These are phyloP conservation scores for Cucurbita moschata DNA, from an alignment of 306 rosid species.

Conservation along the genomic window DNA sequence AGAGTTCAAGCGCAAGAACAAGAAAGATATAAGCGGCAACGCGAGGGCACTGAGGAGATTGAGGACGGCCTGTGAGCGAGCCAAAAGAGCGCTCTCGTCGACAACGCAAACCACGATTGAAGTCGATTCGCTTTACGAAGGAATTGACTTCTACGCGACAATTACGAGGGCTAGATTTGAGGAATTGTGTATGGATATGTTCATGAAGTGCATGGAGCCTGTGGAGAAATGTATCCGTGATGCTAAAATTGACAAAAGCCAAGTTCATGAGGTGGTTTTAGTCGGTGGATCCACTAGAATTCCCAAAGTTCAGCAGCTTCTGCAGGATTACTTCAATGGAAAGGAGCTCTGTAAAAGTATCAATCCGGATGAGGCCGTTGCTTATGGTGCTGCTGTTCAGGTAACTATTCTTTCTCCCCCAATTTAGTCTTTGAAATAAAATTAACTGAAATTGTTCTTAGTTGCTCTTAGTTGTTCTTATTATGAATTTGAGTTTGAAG, in stretches of 20 bases:
- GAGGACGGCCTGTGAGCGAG: slow-evolving; percentile 68
- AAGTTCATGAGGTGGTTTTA: slow-evolving; percentile 56
- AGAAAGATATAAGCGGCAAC: slow-evolving; percentile 58
- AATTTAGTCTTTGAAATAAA: too few species aligned
- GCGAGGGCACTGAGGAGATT: slow-evolving; percentile 63
- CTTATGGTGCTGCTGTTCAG: slow-evolving; percentile 80
- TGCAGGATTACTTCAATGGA: slow-evolving; percentile 70
- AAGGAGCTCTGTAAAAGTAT: slow-evolving; percentile 80
- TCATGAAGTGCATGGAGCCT: slow-evolving; percentile 69
- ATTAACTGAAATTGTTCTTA: too few species aligned
- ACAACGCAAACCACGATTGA: slow-evolving; percentile 60
- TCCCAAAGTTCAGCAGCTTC: slow-evolving; percentile 57
- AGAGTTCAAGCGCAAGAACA: slow-evolving; percentile 49
- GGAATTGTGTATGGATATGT: slow-evolving; percentile 63
- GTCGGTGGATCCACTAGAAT: slow-evolving; percentile 80
- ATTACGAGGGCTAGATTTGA: slow-evolving; percentile 76
- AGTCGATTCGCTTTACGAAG: slow-evolving; percentile 67
- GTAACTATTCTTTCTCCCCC: neutral
- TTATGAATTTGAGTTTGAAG: too few species aligned
- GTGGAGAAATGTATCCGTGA: slow-evolving; percentile 78
- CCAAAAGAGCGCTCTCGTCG: slow-evolving; percentile 56
- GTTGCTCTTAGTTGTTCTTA: too few species aligned
- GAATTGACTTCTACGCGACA: slow-evolving; percentile 58
- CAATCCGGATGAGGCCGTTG: slow-evolving; percentile 82
- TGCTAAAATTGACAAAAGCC: slow-evolving; percentile 46